phyloP scores from a whole-genome alignment of 2,329 filamentous ascomycete species.

The Catunica adiposa region DNA sequence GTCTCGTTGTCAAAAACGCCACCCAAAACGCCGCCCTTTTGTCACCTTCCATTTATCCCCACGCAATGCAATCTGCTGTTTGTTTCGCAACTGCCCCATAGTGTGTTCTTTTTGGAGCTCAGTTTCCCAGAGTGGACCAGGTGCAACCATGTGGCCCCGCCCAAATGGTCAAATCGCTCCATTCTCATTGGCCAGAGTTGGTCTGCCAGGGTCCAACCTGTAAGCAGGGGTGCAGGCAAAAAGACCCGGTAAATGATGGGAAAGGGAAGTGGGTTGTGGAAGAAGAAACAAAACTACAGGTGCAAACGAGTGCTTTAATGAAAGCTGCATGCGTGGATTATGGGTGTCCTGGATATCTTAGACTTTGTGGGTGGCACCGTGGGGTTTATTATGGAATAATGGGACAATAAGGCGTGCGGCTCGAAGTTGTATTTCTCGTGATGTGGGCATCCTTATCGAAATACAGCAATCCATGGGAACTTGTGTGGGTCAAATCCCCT shows the following conservation, averaged over 20 bases:
- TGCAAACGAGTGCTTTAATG: too few relatives aligned
- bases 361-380: too few relatives aligned
- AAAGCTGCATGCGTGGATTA: too few relatives aligned
- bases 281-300: neutral
- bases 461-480: too few relatives aligned
- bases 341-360: too few relatives aligned
- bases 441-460: too few relatives aligned
- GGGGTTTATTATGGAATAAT: too few relatives aligned
- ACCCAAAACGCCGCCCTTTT: neutral
- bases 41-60: neutral
- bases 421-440: too few relatives aligned
- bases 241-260: neutral
- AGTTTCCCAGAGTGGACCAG: neutral
- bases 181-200: neutral
- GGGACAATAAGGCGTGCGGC: too few relatives aligned
- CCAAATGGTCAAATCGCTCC: neutral
- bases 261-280: neutral
- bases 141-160: conserved; percentile 3
- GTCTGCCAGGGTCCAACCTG: neutral
- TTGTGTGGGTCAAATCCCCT: too few relatives aligned
- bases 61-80: too few relatives aligned
- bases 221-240: neutral
- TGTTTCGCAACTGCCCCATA: neutral
- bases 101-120: neutral
- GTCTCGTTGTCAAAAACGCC: neutral